Evolutionary conservation across 192 early-diverging fungal genomes (phyloP).

Genomic region (Spizellomyces punctatus): DNA sequence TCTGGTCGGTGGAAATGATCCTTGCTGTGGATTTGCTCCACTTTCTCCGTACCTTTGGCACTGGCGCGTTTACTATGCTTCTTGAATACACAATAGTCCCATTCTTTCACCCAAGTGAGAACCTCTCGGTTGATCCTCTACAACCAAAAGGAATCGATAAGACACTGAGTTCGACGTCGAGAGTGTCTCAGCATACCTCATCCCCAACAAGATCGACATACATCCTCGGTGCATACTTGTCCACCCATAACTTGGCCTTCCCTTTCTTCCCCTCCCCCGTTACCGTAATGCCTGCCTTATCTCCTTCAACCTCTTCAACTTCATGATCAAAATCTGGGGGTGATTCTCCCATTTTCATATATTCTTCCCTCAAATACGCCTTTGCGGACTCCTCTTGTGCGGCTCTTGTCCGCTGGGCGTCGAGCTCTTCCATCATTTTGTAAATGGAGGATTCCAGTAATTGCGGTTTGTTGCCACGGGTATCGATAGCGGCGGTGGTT

Average conservation of each 20-base stretch:
- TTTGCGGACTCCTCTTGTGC: conserved; percentile 14
- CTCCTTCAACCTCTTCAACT: conserved; percentile 1
- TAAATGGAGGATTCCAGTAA: conserved; percentile 33
- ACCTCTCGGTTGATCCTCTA: conserved; percentile 82
- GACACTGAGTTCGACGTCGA: not conserved
- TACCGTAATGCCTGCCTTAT: not conserved
- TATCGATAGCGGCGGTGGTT: not conserved
- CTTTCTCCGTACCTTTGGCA: not conserved
- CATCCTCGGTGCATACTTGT: conserved; percentile 81
- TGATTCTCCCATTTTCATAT: not conserved
- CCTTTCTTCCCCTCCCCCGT: not conserved
- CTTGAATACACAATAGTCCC: conserved; percentile 93
- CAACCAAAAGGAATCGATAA: not conserved
- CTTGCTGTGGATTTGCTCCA: conserved; percentile 10
- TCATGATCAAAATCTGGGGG: not conserved
- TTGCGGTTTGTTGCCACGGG: not conserved
- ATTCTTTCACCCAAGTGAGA: conserved; percentile 92
- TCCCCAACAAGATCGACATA: conserved; percentile 91
- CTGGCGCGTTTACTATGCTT: conserved; percentile 8
- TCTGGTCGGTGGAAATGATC: conserved; percentile 63
- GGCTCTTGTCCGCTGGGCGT: conserved; percentile 19
- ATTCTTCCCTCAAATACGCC: conserved; percentile 5
- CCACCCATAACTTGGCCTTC: conserved; percentile 71
- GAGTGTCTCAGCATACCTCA: conserved; percentile 55
- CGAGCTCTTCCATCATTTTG: conserved; percentile 33